Conservation (phyloP, 2,329 filamentous ascomycete genomes). For the Tolypocladium tropicale region DNA sequence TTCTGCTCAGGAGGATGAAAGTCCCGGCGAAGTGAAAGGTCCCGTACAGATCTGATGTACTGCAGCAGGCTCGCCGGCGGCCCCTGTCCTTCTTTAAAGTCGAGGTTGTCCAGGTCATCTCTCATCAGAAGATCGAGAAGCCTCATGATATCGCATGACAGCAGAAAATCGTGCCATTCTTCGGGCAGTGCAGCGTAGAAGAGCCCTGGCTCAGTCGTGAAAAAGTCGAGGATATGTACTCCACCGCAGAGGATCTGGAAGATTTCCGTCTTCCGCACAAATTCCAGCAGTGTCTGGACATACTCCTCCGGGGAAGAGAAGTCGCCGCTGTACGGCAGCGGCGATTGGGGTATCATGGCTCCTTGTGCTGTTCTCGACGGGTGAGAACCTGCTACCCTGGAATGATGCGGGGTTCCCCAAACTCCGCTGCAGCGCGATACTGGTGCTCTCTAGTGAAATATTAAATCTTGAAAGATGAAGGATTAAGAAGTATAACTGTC, state of each 20-base stretch:
- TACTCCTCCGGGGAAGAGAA: conserved; percentile 69
- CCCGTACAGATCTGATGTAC: conserved; percentile 64
- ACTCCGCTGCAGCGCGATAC: background rate
- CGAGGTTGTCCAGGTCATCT: conserved; percentile 49
- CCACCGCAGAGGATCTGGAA: conserved; percentile 90
- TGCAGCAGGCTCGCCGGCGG: conserved; percentile 51
- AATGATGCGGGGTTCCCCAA: background rate
- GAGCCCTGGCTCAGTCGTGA: conserved; percentile 73
- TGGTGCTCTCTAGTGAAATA: background rate
- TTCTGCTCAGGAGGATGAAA: conserved; percentile 37
- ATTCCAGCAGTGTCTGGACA: conserved; percentile 65
- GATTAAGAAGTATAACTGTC: background rate
- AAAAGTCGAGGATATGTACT: conserved; percentile 95
- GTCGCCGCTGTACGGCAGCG: conserved; percentile 58
- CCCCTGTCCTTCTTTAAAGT: conserved; percentile 12
- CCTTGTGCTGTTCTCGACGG: background rate
- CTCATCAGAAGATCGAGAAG: conserved; percentile 74
- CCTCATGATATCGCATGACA: conserved; percentile 58
- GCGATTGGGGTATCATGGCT: conserved; percentile 37
- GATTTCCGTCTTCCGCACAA: conserved; percentile 61
- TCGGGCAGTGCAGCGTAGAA: conserved; percentile 67
- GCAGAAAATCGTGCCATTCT: conserved; percentile 76
- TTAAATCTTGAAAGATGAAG: background rate
- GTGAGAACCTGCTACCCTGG: background rate
- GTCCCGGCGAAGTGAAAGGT: conserved; percentile 54